Evolutionary conservation across 495 filamentous ascomycete species (phyloP).

Genomic region (Thozetella sp.): DNA sequence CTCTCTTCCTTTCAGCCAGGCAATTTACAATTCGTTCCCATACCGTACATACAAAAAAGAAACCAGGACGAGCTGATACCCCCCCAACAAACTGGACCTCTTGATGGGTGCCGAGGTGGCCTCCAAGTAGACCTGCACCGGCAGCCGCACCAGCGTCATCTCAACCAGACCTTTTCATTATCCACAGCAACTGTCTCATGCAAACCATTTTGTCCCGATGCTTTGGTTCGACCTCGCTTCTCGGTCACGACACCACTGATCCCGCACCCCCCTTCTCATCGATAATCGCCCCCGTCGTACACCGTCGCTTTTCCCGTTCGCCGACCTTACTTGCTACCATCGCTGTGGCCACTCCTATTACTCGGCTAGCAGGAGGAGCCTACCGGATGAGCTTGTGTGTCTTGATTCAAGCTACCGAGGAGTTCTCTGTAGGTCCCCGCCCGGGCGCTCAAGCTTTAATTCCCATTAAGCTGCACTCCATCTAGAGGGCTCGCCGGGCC

Average conservation of each 20-base stretch:
- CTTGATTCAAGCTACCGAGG: too few relatives aligned
- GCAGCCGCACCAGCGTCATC: too few relatives aligned
- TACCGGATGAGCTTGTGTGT: too few relatives aligned
- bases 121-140: too few relatives aligned
- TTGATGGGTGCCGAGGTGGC: too few relatives aligned
- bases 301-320: too few relatives aligned
- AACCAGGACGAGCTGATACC: not conserved
- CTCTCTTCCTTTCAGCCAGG: not conserved
- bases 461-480: conserved; percentile 40
- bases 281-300: too few relatives aligned
- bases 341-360: too few relatives aligned
- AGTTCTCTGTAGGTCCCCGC: too few relatives aligned
- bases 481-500: conserved; percentile 37
- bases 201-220: not conserved
- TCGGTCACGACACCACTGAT: not conserved
- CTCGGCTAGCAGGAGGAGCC: too few relatives aligned
- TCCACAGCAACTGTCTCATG: not conserved
- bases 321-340: too few relatives aligned
- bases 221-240: not conserved
- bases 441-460: conserved; percentile 6
- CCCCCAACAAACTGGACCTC: too few relatives aligned
- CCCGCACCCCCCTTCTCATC: not conserved
- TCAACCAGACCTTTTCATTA: not conserved
- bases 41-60: not conserved
- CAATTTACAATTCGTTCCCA: not conserved